These are phyloP conservation scores for Biancaea sappan DNA, from an alignment of 306 rosid genomes.

Conservation along the genomic window DNA sequence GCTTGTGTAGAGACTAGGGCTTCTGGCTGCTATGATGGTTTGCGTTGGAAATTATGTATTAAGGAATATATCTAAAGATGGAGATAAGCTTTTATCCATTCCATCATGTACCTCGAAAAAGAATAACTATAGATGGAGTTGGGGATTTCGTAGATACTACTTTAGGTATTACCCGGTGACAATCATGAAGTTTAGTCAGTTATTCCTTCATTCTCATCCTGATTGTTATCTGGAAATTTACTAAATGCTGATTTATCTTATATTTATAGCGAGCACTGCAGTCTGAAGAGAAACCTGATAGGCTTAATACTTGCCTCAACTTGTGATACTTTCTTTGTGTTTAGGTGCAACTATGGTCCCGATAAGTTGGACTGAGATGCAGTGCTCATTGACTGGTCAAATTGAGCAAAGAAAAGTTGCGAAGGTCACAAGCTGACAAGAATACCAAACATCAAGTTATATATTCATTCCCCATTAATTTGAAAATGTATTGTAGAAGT, in stretches of 20 bases:
- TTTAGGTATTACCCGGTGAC: background rate
- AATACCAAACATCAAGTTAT: slow-evolving; percentile 22
- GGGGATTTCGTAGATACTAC: slow-evolving; percentile 10
- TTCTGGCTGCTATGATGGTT: slow-evolving; percentile 10
- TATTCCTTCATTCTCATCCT: slow-evolving; percentile 1
- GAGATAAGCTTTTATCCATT: background rate
- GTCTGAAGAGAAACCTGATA: slow-evolving; percentile 4
- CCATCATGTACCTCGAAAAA: background rate
- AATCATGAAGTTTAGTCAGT: background rate
- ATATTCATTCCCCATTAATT: background rate
- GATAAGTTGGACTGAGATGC: slow-evolving; percentile 20
- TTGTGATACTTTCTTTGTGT: slow-evolving; percentile 28
- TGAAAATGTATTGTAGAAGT: slow-evolving; percentile 28
- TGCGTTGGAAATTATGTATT: slow-evolving; percentile 10
- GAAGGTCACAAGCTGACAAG: slow-evolving; percentile 63
- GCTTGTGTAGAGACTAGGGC: slow-evolving; percentile 2
- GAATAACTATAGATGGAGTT: background rate
- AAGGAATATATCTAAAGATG: background rate
- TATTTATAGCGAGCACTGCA: background rate
- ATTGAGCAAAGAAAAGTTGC: slow-evolving; percentile 91
- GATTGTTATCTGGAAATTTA: slow-evolving; percentile 6
- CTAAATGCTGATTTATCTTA: slow-evolving; percentile 9
- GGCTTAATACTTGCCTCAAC: slow-evolving; percentile 23
- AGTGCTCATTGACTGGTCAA: slow-evolving; percentile 65
- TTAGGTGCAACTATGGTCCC: slow-evolving; percentile 85